Percentiles rank a stretch among this genome's conserved stretches.
These are phyloP conservation scores for Vanrija humicola DNA, from an alignment of 1,284 basidiomycete genomes.

Conservation along the genomic window DNA sequence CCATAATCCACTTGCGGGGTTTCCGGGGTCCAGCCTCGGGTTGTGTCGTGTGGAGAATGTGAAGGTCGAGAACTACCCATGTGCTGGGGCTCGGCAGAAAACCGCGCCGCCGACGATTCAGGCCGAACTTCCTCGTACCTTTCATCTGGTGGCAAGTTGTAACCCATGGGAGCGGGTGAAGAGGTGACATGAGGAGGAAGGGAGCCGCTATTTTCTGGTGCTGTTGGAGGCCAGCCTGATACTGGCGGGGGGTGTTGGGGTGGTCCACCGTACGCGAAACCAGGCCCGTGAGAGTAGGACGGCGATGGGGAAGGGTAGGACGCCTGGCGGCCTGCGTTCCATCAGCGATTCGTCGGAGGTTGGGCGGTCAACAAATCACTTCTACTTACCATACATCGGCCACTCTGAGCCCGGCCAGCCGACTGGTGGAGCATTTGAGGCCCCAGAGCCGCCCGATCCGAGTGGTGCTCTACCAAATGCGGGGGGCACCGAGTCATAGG, in stretches of 20 bases:
- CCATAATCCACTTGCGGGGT: neutral
- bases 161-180: neutral
- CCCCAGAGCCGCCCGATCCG: neutral
- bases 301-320: constrained; percentile 1
- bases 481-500: constrained; percentile 1
- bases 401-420: constrained; percentile 1
- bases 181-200: neutral
- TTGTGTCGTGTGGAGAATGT: too few species aligned
- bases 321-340: neutral
- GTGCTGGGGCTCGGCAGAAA: too few species aligned
- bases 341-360: neutral
- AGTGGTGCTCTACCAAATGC: neutral
- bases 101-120: neutral
- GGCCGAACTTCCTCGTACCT: neutral
- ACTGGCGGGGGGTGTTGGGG: neutral
- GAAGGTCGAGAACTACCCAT: too few species aligned
- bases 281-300: neutral
- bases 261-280: too few species aligned
- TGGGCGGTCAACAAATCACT: neutral
- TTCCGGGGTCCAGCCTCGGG: constrained; percentile 8
- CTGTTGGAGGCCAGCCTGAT: neutral
- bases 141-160: neutral
- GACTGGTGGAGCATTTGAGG: neutral
- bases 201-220: neutral
- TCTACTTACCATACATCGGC: constrained; percentile 4